phyloP scores from a whole-genome alignment of 1,139 yeast genomes.

The Taiozyma onychis region DNA sequence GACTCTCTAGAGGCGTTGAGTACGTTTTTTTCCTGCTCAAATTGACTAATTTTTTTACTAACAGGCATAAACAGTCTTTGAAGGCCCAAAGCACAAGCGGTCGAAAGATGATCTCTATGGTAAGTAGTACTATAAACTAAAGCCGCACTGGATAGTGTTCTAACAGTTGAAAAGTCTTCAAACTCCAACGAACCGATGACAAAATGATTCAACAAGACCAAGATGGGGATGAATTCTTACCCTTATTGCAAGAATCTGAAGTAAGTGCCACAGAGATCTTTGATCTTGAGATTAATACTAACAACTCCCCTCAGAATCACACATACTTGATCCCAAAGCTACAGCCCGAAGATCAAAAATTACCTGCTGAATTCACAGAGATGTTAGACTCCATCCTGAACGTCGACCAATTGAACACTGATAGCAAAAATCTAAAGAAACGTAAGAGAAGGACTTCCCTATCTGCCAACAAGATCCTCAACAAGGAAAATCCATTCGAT shows the following conservation, averaged over 20 bases:
- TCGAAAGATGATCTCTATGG: conserved; percentile 18
- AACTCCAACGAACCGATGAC: conserved; percentile 60
- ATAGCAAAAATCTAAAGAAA: conserved; percentile 16
- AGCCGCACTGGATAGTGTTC: conserved; percentile 4
- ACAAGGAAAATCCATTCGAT: conserved; percentile 19
- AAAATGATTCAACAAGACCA: conserved; percentile 19
- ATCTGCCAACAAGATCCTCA: not conserved
- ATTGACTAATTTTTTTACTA: conserved; percentile 2
- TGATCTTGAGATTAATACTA: conserved; percentile 5
- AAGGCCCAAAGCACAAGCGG: conserved; percentile 24
- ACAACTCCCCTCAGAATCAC: conserved; percentile 28
- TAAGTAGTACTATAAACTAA: not conserved
- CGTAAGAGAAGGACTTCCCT: conserved; percentile 5
- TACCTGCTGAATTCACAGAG: conserved; percentile 60
- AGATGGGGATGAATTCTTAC: conserved; percentile 17
- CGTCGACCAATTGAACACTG: conserved; percentile 15
- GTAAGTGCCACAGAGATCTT: conserved; percentile 1
- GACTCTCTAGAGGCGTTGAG: conserved; percentile 82
- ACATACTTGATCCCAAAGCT: conserved; percentile 24
- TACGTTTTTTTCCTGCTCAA: conserved; percentile 21
- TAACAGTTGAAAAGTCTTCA: conserved; percentile 38
- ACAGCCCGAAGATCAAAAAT: conserved; percentile 36
- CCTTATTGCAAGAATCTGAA: conserved; percentile 19
- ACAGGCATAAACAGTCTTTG: conserved; percentile 28
- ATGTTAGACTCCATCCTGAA: conserved; percentile 58